Evolutionary conservation across 805 yeast species (phyloP), one percentile per base, ranked within the genome.

Genomic region (Candida stauntonica): DNA sequence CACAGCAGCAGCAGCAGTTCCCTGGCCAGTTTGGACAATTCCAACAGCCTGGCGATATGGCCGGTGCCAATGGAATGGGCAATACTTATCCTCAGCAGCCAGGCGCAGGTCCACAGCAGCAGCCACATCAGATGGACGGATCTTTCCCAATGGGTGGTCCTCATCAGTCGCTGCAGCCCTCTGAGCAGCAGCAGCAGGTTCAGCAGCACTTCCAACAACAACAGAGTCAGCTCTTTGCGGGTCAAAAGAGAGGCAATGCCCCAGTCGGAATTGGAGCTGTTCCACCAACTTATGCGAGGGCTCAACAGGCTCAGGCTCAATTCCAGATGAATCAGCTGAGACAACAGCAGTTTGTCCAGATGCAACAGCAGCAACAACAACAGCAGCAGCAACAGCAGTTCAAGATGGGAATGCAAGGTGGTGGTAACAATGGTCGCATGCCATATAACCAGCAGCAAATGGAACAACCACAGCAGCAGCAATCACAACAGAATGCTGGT

Each of bases 281-380:
- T 2, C 51, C 54, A 35, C 52, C 47, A n/a, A 52, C 45, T 19
- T 58, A 50, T 38, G 57, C 52, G 2, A 56, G 55, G 32, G 48
- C 43, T 21, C 61, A 51, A 34, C 67, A 54, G 35, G 62, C 75
- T 29, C 67, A 54, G 36, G 63, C 75, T 4, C 77, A 71, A 50
- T 60, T 57, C 30, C 77, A 72, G 53, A 69, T 71, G 77, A 70
- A 67, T 49, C 70, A 63, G 43, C 54, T 68, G 39, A 65, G 76
- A 34, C 79, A 67, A 45, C 76, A 67, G 48, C 58, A 39, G 42
- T 36, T 29, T 31, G 38, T 36, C n/a, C 44, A 40, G 27, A 15
- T 26, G 33, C 42, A 38, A 14, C 59, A 33, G 23, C 31, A 20
- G 30, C 77, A 29, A 39, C 57, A 38, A 38, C 38, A 31, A 19